These are phyloP conservation scores for Vachellia collinsii DNA, from an alignment of 306 rosid genomes.

Conservation along the genomic window DNA sequence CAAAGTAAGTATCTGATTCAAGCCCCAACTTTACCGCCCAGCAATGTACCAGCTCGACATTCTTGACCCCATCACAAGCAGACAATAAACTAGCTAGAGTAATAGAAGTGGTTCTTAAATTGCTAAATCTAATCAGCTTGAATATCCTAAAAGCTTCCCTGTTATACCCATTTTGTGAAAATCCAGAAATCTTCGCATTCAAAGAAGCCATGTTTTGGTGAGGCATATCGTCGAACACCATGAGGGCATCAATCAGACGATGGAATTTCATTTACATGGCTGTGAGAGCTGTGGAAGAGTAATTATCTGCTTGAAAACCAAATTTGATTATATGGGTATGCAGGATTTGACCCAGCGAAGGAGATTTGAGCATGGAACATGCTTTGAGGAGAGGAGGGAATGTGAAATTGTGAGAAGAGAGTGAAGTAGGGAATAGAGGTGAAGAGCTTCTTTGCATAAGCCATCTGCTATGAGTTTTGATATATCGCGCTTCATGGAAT, in stretches of 20 bases:
- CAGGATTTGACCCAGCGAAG: constrained; percentile 46
- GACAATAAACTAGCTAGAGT: constrained; percentile 55
- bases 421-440: constrained; percentile 42
- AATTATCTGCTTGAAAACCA: constrained; percentile 55
- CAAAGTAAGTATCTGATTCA: constrained; percentile 59
- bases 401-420: constrained; percentile 51
- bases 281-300: constrained; percentile 61
- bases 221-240: constrained; percentile 69
- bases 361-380: constrained; percentile 51
- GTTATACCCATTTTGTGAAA: constrained; percentile 46
- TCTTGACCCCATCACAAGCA: constrained; percentile 34
- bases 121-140: constrained; percentile 35
- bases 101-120: constrained; percentile 57
- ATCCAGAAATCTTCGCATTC: constrained; percentile 61
- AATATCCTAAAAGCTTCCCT: constrained; percentile 50
- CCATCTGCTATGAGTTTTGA: constrained; percentile 58
- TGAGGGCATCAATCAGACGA: constrained; percentile 47
- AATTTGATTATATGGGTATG: constrained; percentile 66
- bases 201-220: constrained; percentile 51
- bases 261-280: constrained; percentile 40
- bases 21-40: constrained; percentile 71
- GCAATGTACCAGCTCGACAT: constrained; percentile 56
- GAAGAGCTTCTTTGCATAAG: constrained; percentile 60
- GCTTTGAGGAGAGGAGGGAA: constrained; percentile 82
- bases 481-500: constrained; percentile 56